These are phyloP conservation scores for Aspergillus clavatus DNA, from an alignment of 2,329 filamentous ascomycete genomes.

Conservation along the genomic window DNA sequence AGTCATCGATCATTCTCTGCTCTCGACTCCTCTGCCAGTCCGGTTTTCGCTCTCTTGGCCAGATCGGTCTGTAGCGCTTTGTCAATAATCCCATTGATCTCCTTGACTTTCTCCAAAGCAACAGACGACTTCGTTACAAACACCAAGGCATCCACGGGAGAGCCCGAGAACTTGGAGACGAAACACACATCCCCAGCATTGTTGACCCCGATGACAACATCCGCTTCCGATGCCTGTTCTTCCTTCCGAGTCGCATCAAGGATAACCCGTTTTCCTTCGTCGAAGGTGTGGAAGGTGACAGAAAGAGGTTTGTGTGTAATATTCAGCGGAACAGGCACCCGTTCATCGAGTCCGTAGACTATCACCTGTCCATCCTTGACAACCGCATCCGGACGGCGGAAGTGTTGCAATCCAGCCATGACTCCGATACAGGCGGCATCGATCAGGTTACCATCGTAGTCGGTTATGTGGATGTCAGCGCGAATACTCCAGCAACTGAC, in stretches of 20 bases:
- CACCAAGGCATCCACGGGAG: constrained; percentile 71
- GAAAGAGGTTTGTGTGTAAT: constrained; percentile 91
- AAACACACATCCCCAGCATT: constrained; percentile 86
- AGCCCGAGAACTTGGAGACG: constrained; percentile 83
- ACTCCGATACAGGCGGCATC: constrained; percentile 83
- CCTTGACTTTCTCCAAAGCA: constrained; percentile 74
- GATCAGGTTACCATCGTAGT: constrained; percentile 84
- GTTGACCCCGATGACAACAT: constrained; percentile 77
- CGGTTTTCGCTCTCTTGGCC: constrained; percentile 56
- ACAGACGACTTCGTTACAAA: constrained; percentile 71
- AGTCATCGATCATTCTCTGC: constrained; percentile 75
- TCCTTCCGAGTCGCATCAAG: constrained; percentile 44
- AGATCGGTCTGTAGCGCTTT: constrained; percentile 70
- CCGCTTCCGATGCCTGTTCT: constrained; percentile 58
- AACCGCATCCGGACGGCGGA: constrained; percentile 81
- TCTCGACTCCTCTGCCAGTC: constrained; percentile 77
- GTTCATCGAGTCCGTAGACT: constrained; percentile 76
- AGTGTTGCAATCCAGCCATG: constrained; percentile 84
- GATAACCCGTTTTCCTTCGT: constrained; percentile 41
- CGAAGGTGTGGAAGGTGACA: constrained; percentile 81
- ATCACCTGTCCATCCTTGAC: constrained; percentile 81
- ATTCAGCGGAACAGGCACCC: constrained; percentile 83
- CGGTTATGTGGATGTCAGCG: constrained; percentile 85
- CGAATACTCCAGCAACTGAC: constrained; percentile 88
- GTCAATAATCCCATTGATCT: constrained; percentile 70